Base-by-base conservation (phyloP, 805 yeast genomes). In the Candida xyloterini region DNA sequence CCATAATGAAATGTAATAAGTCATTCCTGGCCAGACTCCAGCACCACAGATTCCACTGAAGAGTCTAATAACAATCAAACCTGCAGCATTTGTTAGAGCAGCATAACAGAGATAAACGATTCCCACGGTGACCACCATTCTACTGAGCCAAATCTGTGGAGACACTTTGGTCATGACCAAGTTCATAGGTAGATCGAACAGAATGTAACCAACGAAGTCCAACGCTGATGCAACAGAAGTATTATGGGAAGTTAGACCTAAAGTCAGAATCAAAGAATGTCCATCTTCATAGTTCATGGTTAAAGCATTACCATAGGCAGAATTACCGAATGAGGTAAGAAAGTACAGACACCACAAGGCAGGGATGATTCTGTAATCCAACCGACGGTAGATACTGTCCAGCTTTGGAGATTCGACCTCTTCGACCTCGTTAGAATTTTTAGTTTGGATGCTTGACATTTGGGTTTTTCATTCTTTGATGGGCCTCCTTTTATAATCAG, bases 21-120 rank as follows among this genome's bases (percentile, higher is more conserved):
- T 78, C 82, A 87, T 70, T 8, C 95, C 95, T 1, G 95, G 95
- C 95, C 95, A 86, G 4, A 86, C 78, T 29, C 95, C 95, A 9
- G 95, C 93, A 37, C 86, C 86, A 42, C 81, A 83, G 40, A 82
- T 50, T 33, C 95, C 95, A 21, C 83, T 73, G 42, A 87, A 70
- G 43, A 86, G 78, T 48, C 95, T 70, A 30, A 79, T 61, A 2
- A 89, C 95, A 42, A 79, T 77, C 22, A 87, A 65, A 5, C 91
- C 91, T 7, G 71, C 54, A 4, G 74, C 63, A 38, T 68, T 72
- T n/a, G 56, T 44, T 42, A 85, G 65, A 1, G 84, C 81, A 5
- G 80, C 68, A 56, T 83, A 84, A 57, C 95, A 88, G 1, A 84
- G 59, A 54, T 84, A 85, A 1, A 84, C 88, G 30, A 85, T 51